Conservation (phyloP, 2,329 filamentous ascomycete genomes). For the Colletotrichum chrysophilum region DNA sequence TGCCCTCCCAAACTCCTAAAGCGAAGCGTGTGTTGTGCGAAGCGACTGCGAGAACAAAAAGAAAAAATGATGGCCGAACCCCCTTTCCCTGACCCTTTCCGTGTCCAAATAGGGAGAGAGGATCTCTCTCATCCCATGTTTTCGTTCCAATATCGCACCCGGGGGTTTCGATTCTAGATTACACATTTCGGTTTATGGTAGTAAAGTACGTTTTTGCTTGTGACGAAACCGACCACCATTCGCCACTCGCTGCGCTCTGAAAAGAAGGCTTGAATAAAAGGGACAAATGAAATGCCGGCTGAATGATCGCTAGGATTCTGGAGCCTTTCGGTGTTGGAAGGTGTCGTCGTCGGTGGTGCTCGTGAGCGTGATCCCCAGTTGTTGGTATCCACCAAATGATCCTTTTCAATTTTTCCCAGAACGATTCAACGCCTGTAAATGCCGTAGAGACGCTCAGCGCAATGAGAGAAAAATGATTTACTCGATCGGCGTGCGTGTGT, state of each 20-base stretch:
- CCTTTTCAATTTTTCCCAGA: neutral
- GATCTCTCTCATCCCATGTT: neutral
- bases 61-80: constrained; percentile 7
- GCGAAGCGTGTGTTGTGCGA: neutral
- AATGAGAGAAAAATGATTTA: neutral
- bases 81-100: constrained; percentile 6
- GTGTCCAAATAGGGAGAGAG: constrained; percentile 4
- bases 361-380: neutral
- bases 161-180: constrained; percentile 28
- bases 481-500: neutral
- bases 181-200: constrained; percentile 38
- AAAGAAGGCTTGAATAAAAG: constrained; percentile 15
- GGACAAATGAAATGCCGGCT: constrained; percentile 22
- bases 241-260: constrained; percentile 14
- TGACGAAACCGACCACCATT: constrained; percentile 7
- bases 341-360: neutral
- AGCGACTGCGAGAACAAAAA: constrained; percentile 2
- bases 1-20: constrained; percentile 10
- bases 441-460: neutral
- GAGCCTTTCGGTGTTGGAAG: neutral
- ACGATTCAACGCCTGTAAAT: neutral
- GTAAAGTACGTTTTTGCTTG: constrained; percentile 21
- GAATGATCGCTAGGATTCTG: neutral
- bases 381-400: neutral
- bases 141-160: constrained; percentile 13